Conservation (phyloP, 306 rosid species). For the Adenanthera pavonina region DNA sequence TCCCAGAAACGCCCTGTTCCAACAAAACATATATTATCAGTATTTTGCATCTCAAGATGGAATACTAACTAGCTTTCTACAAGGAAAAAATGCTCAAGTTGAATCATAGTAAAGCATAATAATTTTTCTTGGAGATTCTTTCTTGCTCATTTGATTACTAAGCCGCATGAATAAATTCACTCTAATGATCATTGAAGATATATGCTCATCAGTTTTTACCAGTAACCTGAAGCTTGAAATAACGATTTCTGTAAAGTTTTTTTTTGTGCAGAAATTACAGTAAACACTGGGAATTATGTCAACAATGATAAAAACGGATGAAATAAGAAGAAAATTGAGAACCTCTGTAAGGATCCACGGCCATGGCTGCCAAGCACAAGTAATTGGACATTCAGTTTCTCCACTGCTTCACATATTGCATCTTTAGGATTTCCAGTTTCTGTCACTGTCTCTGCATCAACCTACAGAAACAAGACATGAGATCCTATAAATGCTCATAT, state of each 20-base stretch:
- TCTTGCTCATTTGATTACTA: neutral
- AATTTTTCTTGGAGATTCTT: neutral
- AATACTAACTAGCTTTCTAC: neutral
- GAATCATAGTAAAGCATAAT: neutral
- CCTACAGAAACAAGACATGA: slow-evolving; percentile 35
- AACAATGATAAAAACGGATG: neutral
- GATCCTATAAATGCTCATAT: neutral
- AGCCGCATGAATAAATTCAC: no score
- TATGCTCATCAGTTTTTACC: neutral
- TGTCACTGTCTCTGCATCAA: slow-evolving; percentile 41
- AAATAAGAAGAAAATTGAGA: neutral
- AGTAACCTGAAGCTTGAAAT: neutral
- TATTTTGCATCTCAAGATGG: neutral
- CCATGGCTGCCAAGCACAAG: slow-evolving; percentile 57
- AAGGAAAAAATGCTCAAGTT: neutral
- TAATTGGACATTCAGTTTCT: slow-evolving; percentile 41
- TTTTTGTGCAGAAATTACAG: neutral
- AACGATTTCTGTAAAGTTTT: neutral
- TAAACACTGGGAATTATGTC: neutral
- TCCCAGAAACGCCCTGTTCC: slow-evolving; percentile 32
- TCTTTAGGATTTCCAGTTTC: slow-evolving; percentile 49
- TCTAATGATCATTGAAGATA: neutral
- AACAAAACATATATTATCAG: neutral
- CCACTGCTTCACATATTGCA: slow-evolving; percentile 50
- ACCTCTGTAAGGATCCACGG: slow-evolving; percentile 45